Conservation (phyloP, 202 grass and related monocot species). For the Miscanthus sacchariflorus region DNA sequence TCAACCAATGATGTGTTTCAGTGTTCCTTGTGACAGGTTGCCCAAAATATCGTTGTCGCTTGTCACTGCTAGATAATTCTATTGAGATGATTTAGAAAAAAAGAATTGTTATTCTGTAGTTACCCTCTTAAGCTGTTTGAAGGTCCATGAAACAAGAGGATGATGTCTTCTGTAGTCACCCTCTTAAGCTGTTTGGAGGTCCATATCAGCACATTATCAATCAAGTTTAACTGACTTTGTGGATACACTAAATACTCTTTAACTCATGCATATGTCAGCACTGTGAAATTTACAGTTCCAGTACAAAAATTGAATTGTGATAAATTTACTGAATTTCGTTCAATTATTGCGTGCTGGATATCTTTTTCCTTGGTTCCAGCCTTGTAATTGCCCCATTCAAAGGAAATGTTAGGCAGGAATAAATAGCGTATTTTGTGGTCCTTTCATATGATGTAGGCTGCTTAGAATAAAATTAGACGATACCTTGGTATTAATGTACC, state of each 20-base stretch:
- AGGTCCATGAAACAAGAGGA: slow-evolving; percentile 47
- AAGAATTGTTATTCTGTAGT: slow-evolving; percentile 20
- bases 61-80: slow-evolving; percentile 13
- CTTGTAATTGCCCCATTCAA: slow-evolving; percentile 19
- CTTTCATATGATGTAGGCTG: slow-evolving; percentile 23
- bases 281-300: not conserved
- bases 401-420: slow-evolving; percentile 31
- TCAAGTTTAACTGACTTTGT: slow-evolving; percentile 20
- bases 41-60: slow-evolving; percentile 17
- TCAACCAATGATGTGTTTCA: slow-evolving; percentile 9
- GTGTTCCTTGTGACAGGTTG: slow-evolving; percentile 14
- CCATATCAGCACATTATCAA: slow-evolving; percentile 33
- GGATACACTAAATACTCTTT: slow-evolving; percentile 19
- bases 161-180: slow-evolving; percentile 13
- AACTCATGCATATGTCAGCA: not conserved
- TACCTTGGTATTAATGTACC: slow-evolving; percentile 29
- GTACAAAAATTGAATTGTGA: not conserved
- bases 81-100: slow-evolving; percentile 34
- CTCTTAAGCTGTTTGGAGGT: slow-evolving; percentile 52
- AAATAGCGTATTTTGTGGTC: slow-evolving; percentile 3
- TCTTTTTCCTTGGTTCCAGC: slow-evolving; percentile 20
- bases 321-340: not conserved
- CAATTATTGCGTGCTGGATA: not conserved
- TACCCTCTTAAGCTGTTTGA: slow-evolving; percentile 45
- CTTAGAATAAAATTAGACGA: slow-evolving; percentile 30